Evolutionary conservation across 345 rosid genomes (phyloP), one percentile per base, ranked within the genome.

Genomic region (Triadica sebifera): DNA sequence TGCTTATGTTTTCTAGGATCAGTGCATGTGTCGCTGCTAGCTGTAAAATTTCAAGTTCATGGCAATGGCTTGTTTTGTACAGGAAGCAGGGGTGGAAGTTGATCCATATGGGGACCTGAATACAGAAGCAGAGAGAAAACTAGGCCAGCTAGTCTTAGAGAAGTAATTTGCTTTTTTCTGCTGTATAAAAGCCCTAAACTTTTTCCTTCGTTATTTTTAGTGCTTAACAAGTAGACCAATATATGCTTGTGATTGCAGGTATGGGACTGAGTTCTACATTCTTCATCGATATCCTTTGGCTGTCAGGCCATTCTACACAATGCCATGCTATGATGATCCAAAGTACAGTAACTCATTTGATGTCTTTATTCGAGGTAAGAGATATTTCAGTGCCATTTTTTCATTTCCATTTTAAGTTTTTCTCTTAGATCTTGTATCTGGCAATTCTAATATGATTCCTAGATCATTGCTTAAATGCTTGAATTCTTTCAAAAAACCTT

Each of bases 271-370:
- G 78, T 95, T 93, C 78, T 93, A 91, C 79, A 93, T 95, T 47
- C 87, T 93, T 66, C 85, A 91, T 73, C 89, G 93, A 56, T 95
- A 87, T 79, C 98, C 98, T 68, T 52, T 81, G 77, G 93, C 93
- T 70, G 93, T 89, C 24, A 88, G 97, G 81, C 98, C 97, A 57
- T 95, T 95, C 84, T 93, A 95, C 83, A 95, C 98, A 12, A 95
- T 93, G 99, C 90, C 96, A 24, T 92, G 96, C 81, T 81, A 82
- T 16, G 99, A 91, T 72, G 78, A 89, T 82, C 20, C 93, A 41
- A 82, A 72, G 19, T 95, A 91, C 85, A 90, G 94, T 46, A 93
- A 93, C 81, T 95, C 98, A 39, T 93, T 95, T 78, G 97, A 95
- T 81, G 98, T 95, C 78, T 95, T 95, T 73, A 86, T 95, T 75